phyloP scores from a whole-genome alignment of 2,329 filamentous ascomycete genomes.

The Zymoseptoria pseudotritici region DNA sequence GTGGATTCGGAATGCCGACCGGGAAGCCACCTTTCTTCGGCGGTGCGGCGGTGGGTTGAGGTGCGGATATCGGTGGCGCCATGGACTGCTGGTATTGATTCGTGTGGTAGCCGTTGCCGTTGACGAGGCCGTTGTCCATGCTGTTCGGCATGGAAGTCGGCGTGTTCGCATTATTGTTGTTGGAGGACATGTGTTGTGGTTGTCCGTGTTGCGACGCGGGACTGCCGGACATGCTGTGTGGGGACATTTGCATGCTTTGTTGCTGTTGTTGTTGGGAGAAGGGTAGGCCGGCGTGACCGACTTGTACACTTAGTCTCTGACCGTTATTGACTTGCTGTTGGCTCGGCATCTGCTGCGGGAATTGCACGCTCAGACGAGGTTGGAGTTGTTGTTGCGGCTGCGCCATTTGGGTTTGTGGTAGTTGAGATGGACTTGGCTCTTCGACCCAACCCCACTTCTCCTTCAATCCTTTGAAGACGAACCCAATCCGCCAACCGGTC shows the following conservation, averaged over 20 bases:
- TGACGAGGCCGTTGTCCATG: conserved; percentile 22
- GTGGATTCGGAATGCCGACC: conserved; percentile 57
- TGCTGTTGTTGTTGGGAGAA: neutral
- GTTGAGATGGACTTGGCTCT: conserved; percentile 32
- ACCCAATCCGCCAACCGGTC: conserved; percentile 70
- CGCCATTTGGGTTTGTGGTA: conserved; percentile 30
- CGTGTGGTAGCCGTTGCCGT: conserved; percentile 24
- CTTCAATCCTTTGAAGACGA: conserved; percentile 65
- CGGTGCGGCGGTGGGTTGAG: conserved; percentile 10
- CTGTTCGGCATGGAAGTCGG: conserved; percentile 1
- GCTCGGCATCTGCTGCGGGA: neutral
- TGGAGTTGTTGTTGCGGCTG: conserved; percentile 13
- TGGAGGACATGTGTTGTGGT: neutral
- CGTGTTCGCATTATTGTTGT: neutral
- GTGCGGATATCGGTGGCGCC: conserved; percentile 26
- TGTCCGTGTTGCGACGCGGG: neutral
- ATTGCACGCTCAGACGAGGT: conserved; percentile 9
- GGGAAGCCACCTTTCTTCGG: conserved; percentile 29
- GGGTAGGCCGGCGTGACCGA: neutral
- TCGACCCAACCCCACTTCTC: conserved; percentile 70
- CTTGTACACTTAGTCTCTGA: neutral
- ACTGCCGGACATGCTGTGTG: neutral
- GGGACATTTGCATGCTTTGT: neutral
- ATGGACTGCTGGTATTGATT: conserved; percentile 15
- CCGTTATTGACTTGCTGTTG: neutral